Evolutionary conservation across 192 early-diverging fungal species (phyloP), one percentile per base, ranked within the genome.

Genomic region (Umbelopsis sp.): DNA sequence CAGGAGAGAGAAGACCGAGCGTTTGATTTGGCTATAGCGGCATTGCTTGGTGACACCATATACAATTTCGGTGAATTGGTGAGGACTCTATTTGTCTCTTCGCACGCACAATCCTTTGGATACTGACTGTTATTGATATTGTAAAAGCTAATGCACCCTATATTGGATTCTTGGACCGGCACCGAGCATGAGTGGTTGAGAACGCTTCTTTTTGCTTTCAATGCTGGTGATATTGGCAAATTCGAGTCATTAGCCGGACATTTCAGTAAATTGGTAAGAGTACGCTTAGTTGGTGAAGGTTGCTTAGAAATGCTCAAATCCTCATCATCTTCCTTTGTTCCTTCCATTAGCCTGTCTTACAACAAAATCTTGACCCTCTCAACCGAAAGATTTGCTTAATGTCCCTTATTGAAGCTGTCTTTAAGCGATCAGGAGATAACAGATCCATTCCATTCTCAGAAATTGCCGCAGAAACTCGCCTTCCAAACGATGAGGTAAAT

Each of bases 61-160:
- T 99, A 99, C 84, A 98, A 98, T 84, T 99, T 99, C 92, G 98
- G 98, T 52, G 96, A 98, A 76, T 82, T 99, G 83, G 91, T 99
- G 82, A 85, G 82, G 51, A 74, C 65, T 49, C 75, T 32, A 4
- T 32, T 29, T 5, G 3, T 16, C 14, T 34, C 2, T 34, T 49
- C 47, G 16, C 1, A 11, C 14, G 26, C 4, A 7, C 34, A 2
- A 62, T 2, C 14, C 16, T 7, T 20, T 17, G 29, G 7, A 16
- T 14, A 62, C 56, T 62, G 26, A 62, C 26, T 14, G 24, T 41
- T 49, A 17, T 49, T 62, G 25, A 11, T 32, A 32, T 32, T 32
- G 7, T 4, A 31, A 62, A 16, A 95, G 94, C 80, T 95, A 51
- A 92, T 94, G 91, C 94, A 96, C 71, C 94, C 91, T 29, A 91